Base-by-base conservation (phyloP, 176 grass and related monocot species). In the Zea mays region DNA sequence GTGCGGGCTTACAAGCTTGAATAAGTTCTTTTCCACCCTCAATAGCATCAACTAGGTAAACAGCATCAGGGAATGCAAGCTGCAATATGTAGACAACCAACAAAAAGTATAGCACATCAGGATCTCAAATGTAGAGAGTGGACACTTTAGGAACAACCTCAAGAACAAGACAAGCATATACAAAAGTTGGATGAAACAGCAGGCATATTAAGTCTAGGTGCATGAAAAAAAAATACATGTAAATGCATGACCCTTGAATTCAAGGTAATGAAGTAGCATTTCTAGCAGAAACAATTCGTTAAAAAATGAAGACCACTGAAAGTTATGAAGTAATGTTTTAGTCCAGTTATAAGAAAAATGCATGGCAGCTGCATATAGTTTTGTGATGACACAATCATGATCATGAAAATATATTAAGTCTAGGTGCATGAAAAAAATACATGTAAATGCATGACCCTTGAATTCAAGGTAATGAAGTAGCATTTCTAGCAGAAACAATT, bases 41-140 rank as follows among this genome's bases (percentile, higher is more conserved):
- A 77, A 87, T 88, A 77, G 85, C 95, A 92, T 98, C 95, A 57
- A 98, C 91, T 76, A 98, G 81, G 85, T 98, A 98, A 71, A 94
- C 80, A 37, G 87, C 91, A 78, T 98, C 80, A 70, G 87, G 68
- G 86, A 98, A 92, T 47, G 87, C 91, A 81, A 98, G 69, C 95
- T 98, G 83, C 85, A 89, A 65, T 54, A 59, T 42, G 19, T 88
- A 69, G 52, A 15, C 51, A 75, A 79, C 60, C 50, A 80, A 62
- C 44, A 74, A 76, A 55, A 58, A 39, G 42, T 51, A 71, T 20
- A 36, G 67, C 44, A 10, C 17, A 10, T 68, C 13, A 77, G 62
- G 11, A 57, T 54, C 43, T 74, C 38, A 77, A 38, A 50, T 81
- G 19, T 7, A 78, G 4, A 63, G 58, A 55, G 39, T n/a, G 47